Evolutionary conservation across 2,329 filamentous ascomycete genomes (phyloP).

Genomic region (Aspergillus candidus): DNA sequence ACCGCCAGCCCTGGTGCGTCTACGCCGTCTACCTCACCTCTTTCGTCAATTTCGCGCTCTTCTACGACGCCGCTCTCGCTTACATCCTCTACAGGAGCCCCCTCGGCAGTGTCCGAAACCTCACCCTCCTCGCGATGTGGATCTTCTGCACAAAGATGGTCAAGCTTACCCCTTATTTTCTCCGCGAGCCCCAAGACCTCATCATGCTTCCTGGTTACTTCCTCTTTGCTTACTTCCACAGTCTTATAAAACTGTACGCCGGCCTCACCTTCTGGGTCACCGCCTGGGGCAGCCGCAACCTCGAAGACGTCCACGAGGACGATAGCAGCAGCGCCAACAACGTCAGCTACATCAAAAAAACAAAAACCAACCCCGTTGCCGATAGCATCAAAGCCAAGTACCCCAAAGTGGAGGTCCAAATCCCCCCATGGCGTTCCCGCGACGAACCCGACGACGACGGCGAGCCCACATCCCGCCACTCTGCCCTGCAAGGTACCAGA

Average conservation of each 20-base stretch:
- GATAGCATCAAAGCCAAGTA: too few relatives aligned
- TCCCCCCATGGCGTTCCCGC: too few relatives aligned
- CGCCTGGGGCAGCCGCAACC: conserved; percentile 39
- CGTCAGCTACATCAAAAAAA: too few relatives aligned
- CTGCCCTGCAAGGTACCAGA: too few relatives aligned
- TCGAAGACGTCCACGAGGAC: conserved; percentile 14
- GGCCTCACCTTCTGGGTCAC: conserved; percentile 48
- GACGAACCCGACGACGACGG: too few relatives aligned
- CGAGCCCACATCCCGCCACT: too few relatives aligned
- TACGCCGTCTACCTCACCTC: conserved; percentile 53
- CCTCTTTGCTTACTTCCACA: conserved; percentile 54
- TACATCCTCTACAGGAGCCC: conserved; percentile 24
- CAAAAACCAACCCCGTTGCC: too few relatives aligned
- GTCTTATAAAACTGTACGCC: conserved; percentile 53
- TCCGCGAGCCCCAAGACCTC: conserved; percentile 48
- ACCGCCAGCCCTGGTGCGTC: conserved; percentile 45
- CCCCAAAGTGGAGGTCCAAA: too few relatives aligned
- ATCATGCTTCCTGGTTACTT: conserved; percentile 46
- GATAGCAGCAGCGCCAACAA: neutral
- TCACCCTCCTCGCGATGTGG: conserved; percentile 35
- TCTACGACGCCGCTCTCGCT: conserved; percentile 46
- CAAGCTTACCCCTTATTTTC: conserved; percentile 52
- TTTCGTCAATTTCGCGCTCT: conserved; percentile 51
- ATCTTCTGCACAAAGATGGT: conserved; percentile 52
- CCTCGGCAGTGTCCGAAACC: neutral